Conservation (phyloP, 1,284 basidiomycete genomes). For the Tilletiaria anomala region DNA sequence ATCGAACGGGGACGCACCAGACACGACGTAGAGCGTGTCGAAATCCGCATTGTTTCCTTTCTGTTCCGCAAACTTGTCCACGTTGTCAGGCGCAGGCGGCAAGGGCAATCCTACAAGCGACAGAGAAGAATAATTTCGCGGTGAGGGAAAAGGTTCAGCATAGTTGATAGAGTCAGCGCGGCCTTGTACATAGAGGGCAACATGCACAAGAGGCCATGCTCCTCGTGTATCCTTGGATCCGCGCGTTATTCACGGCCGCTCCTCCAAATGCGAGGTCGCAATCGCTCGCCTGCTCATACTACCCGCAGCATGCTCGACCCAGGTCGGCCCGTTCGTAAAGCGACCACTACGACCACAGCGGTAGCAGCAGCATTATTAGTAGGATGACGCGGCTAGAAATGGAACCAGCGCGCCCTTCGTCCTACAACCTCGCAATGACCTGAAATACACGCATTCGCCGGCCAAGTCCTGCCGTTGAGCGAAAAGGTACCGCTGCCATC, state of each 20-base stretch:
- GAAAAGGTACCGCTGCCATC: neutral
- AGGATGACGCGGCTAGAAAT: too few relatives aligned
- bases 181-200: too few relatives aligned
- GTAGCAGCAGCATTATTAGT: neutral
- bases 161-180: too few relatives aligned
- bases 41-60: neutral
- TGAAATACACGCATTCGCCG: neutral
- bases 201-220: too few relatives aligned
- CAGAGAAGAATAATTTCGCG: too few relatives aligned
- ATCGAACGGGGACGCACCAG: neutral
- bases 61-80: too few relatives aligned
- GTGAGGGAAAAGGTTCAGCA: too few relatives aligned
- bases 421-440: neutral
- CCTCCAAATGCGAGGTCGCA: conserved; percentile 13
- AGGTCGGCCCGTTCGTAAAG: conserved; percentile 14
- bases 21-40: neutral
- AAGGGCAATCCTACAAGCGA: too few relatives aligned
- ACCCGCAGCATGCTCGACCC: conserved; percentile 7
- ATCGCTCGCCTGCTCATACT: neutral
- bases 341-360: conserved; percentile 8
- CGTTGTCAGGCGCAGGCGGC: too few relatives aligned
- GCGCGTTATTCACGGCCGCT: conserved; percentile 12
- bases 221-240: conserved; percentile 9
- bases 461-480: neutral
- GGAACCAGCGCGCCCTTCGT: neutral